These are phyloP conservation scores for Yamadazyma laniorum DNA, from an alignment of 805 yeast genomes.

Conservation along the genomic window DNA sequence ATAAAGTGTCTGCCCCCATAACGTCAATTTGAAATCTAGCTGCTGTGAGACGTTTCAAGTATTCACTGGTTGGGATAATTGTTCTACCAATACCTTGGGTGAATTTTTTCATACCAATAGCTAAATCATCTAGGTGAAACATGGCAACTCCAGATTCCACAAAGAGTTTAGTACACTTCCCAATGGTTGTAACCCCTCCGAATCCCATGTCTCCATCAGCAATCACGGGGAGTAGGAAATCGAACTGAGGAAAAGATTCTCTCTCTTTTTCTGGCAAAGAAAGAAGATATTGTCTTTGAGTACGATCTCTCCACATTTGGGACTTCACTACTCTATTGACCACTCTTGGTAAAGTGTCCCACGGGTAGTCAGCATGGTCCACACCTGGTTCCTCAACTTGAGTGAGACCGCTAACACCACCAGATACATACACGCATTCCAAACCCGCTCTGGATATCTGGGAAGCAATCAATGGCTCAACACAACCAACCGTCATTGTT, in stretches of 20 bases:
- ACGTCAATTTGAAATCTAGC: slow-evolving; percentile 15
- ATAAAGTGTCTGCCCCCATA: slow-evolving; percentile 15
- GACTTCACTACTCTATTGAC: slow-evolving; percentile 11
- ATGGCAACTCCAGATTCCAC: slow-evolving; percentile 15
- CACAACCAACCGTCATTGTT: slow-evolving; percentile 56
- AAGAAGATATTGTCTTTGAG: slow-evolving; percentile 13
- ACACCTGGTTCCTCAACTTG: slow-evolving; percentile 64
- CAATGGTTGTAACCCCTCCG: slow-evolving; percentile 15
- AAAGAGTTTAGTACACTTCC: slow-evolving; percentile 10
- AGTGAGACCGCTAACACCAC: slow-evolving; percentile 60
- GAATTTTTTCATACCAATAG: slow-evolving; percentile 14
- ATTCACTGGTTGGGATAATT: slow-evolving; percentile 14
- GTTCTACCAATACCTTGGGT: slow-evolving; percentile 16
- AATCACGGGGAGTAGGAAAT: slow-evolving; percentile 12
- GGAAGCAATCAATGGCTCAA: slow-evolving; percentile 62
- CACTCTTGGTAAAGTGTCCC: slow-evolving; percentile 59
- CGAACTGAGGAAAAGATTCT: slow-evolving; percentile 9
- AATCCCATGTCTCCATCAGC: slow-evolving; percentile 17
- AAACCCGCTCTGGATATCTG: slow-evolving; percentile 50
- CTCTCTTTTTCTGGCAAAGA: slow-evolving; percentile 11
- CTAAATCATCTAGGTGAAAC: slow-evolving; percentile 15
- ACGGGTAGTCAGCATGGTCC: slow-evolving; percentile 69
- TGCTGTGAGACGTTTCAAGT: slow-evolving; percentile 13
- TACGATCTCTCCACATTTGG: slow-evolving; percentile 14
- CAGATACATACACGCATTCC: slow-evolving; percentile 54